A percentile compares a stretch with the other conserved stretches of the same genome.
phyloP scores from a whole-genome alignment of 2,329 filamentous ascomycete genomes.

The Sordariomycetes sp. region DNA sequence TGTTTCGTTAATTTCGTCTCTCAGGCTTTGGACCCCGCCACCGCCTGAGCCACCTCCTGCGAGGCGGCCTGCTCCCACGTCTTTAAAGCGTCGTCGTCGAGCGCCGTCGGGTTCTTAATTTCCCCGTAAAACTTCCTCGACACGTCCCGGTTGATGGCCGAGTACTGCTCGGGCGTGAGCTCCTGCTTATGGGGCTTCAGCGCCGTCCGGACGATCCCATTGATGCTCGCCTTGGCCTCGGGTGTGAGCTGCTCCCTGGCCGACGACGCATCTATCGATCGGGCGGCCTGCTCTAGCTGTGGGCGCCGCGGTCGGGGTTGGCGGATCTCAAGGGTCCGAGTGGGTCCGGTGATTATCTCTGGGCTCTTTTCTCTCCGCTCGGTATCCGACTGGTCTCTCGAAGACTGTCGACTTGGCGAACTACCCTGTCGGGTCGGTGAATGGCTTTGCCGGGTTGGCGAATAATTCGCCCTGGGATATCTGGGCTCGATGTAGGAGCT shows the following conservation, averaged over 20 bases:
- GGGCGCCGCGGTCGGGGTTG: slow-evolving; percentile 37
- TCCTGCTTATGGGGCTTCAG: slow-evolving; percentile 74
- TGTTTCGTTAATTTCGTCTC: not conserved
- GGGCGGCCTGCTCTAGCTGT: slow-evolving; percentile 23
- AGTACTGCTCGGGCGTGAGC: slow-evolving; percentile 81
- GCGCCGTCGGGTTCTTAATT: slow-evolving; percentile 35
- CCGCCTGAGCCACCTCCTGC: slow-evolving; percentile 65
- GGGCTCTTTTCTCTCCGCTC: slow-evolving; percentile 23
- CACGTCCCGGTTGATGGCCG: slow-evolving; percentile 78
- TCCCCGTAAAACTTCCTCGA: slow-evolving; percentile 78
- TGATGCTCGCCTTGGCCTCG: slow-evolving; percentile 77
- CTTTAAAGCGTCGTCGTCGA: slow-evolving; percentile 53
- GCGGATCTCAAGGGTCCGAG: slow-evolving; percentile 30
- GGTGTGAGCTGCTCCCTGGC: slow-evolving; percentile 54
- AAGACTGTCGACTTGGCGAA: slow-evolving; percentile 9
- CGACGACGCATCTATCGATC: slow-evolving; percentile 55
- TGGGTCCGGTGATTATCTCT: slow-evolving; percentile 10
- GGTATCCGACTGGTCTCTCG: slow-evolving; percentile 30
- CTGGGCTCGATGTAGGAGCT: slow-evolving; percentile 61
- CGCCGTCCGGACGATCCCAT: slow-evolving; percentile 72
- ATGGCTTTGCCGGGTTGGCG: slow-evolving; percentile 38
- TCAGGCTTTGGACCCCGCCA: slow-evolving; percentile 38
- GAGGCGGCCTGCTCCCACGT: slow-evolving; percentile 66
- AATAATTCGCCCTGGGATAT: slow-evolving; percentile 64
- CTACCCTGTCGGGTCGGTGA: slow-evolving; percentile 37